These are phyloP conservation scores for Hemisphaericaspora xylofermentans DNA, from an alignment of 1,139 yeast species.

Conservation along the genomic window DNA sequence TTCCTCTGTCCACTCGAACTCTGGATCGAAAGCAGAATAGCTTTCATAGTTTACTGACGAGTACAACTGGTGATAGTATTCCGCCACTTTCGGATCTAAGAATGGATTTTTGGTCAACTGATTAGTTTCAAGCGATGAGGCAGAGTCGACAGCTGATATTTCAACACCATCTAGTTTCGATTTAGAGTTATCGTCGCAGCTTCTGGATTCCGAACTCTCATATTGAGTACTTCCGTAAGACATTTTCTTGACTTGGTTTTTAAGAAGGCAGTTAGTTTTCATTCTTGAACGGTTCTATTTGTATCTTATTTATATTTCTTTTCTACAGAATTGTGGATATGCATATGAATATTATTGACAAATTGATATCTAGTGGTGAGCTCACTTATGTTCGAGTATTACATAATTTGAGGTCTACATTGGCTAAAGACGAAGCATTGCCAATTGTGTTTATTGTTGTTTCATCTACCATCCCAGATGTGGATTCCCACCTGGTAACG, in stretches of 20 bases:
- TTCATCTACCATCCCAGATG: too few species aligned
- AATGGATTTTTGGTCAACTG: slow-evolving; percentile 15
- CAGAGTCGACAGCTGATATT: slow-evolving; percentile 7
- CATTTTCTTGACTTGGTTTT: background rate
- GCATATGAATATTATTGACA: too few species aligned
- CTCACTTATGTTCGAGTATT: too few species aligned
- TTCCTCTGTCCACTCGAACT: slow-evolving; percentile 28
- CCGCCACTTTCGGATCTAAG: slow-evolving; percentile 30
- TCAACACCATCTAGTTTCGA: slow-evolving; percentile 1
- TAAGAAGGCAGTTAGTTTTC: too few species aligned
- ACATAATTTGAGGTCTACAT: too few species aligned
- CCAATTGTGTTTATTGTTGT: too few species aligned
- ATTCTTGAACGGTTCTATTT: too few species aligned
- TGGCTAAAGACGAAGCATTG: too few species aligned
- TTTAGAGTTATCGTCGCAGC: background rate
- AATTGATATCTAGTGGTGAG: too few species aligned
- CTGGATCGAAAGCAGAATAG: slow-evolving; percentile 31
- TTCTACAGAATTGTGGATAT: too few species aligned
- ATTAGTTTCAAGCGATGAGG: slow-evolving; percentile 8
- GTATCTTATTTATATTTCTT: too few species aligned
- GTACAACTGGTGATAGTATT: slow-evolving; percentile 27
- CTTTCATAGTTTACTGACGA: slow-evolving; percentile 32
- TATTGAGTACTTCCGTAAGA: background rate
- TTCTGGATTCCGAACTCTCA: background rate
- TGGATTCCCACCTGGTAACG: too few species aligned